Evolutionary conservation across 441 rosid species (phyloP).

Genomic region (Mallotus japonicus): DNA sequence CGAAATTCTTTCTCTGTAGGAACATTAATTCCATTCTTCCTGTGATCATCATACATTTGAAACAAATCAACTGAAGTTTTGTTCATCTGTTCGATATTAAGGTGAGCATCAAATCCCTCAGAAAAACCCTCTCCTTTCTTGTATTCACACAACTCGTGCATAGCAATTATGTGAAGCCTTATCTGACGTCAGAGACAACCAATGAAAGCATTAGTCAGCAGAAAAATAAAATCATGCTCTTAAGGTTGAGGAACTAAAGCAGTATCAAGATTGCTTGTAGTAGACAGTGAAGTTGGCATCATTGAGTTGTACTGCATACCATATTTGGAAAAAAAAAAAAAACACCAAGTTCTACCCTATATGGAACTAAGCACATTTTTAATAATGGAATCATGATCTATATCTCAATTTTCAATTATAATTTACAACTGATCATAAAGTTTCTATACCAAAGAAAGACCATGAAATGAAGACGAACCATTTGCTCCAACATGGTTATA

Average conservation of each 20-base stretch:
- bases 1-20: slow-evolving; percentile 91
- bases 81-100: slow-evolving; percentile 98
- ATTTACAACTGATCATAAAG: background rate
- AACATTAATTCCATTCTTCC: slow-evolving; percentile 77
- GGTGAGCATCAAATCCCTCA: slow-evolving; percentile 99
- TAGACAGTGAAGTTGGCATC: background rate
- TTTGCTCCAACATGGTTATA: slow-evolving; percentile 89
- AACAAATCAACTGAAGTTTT: slow-evolving; percentile 95
- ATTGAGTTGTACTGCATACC: slow-evolving; percentile 6
- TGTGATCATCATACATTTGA: slow-evolving; percentile 97
- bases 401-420: background rate
- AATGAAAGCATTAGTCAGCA: slow-evolving; percentile 25
- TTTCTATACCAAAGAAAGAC: slow-evolving; percentile 7
- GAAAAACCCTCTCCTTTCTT: slow-evolving; percentile 96
- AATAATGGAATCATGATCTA: slow-evolving; percentile 11
- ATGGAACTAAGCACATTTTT: slow-evolving; percentile 9
- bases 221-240: slow-evolving; percentile 14
- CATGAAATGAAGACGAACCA: slow-evolving; percentile 51
- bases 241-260: background rate
- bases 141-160: slow-evolving; percentile 95
- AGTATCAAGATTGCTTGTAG: background rate
- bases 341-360: slow-evolving; percentile 4
- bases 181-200: slow-evolving; percentile 56
- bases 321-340: slow-evolving; percentile 6
- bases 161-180: slow-evolving; percentile 92